A percentile compares a stretch with the other conserved stretches of the same genome.
Evolutionary conservation across 176 grass and related monocot genomes (phyloP).

Genomic region (Aegilops bicornis): DNA sequence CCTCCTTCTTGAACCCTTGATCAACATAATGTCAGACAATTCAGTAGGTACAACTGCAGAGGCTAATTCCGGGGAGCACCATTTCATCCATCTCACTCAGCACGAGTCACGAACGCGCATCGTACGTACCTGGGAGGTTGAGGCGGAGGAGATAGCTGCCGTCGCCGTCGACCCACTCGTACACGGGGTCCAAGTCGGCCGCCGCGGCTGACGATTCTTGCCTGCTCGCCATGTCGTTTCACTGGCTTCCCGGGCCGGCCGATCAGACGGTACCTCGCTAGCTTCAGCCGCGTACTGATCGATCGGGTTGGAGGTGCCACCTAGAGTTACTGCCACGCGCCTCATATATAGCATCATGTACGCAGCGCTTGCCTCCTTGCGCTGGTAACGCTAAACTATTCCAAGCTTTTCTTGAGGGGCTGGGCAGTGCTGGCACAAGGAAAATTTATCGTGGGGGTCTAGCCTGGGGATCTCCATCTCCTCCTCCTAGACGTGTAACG

Average conservation of each 20-base stretch:
- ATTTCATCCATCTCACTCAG: not conserved
- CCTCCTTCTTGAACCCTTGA: slow-evolving; percentile 55
- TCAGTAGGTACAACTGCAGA: not conserved
- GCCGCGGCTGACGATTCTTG: slow-evolving; percentile 8
- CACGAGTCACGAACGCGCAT: not conserved
- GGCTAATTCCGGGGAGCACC: not conserved
- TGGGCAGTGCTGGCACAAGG: slow-evolving; percentile 21
- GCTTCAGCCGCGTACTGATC: not conserved
- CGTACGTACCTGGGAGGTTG: slow-evolving; percentile 43
- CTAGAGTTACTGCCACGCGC: no score
- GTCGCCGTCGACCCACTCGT: slow-evolving; percentile 40
- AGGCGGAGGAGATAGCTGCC: slow-evolving; percentile 42
- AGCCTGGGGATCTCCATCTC: slow-evolving; percentile 5
- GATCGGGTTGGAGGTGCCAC: not conserved
- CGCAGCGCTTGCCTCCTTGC: not conserved
- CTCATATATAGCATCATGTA: not conserved
- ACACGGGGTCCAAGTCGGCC: slow-evolving; percentile 22
- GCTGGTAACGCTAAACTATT: slow-evolving; percentile 38
- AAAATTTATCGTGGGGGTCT: not conserved
- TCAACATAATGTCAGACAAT: not conserved
- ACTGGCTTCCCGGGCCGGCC: not conserved
- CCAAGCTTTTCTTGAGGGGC: slow-evolving; percentile 62
- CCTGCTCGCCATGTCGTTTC: slow-evolving; percentile 17
- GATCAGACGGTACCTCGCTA: not conserved
- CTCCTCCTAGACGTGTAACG: not conserved